Base-by-base conservation (phyloP, 2,329 filamentous ascomycete species). In the Colletotrichum ledebouriae region DNA sequence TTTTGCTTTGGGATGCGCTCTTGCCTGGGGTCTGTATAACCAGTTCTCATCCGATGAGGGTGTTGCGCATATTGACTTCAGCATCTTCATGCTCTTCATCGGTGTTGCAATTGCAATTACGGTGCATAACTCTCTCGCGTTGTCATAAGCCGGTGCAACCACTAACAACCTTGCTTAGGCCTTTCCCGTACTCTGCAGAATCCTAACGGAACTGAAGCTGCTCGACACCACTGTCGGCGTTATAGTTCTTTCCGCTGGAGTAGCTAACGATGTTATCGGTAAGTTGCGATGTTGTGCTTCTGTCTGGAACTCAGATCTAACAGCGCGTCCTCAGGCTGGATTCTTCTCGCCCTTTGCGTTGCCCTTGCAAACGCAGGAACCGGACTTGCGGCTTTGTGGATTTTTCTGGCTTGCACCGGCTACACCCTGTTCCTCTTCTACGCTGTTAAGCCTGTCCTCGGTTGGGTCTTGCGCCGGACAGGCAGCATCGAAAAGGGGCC, bases 91-190 rank as follows among this genome's bases (percentile, higher is more conserved):
- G 70, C 79, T 87, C 33, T 98, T 98, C 76, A 92, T 98, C 71
- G 95, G 94, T 78, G 94, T 97, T 60, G 95, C 95, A 0, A 90
- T 98, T 79, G 92, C 94, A 33, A 98, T 98, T 73, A 98, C 95
- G 73, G 63, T 66, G 29, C 39, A 41, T 13, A 1, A n/a, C 37
- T 17, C 37, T 5, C 10, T 33, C 6, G 29, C 29, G 37, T 15
- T 11, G 10, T 39, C 37, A 39, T 39, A 29, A 29, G 7, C 29
- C 29, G 9, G 29, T 29, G 4, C 37, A 5, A 39, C 37, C 37
- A 39, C 37, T 39, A 9, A 39, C 37, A 7, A 39, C 2, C 1
- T 15, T 39, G 10, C 75, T 70, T 20, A 66, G 63, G 94, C 89
- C 9, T 91, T 98, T 74, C 95, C 95, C 0, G 95, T 98, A 0